phyloP scores from a whole-genome alignment of 2,329 filamentous ascomycete species.

The Aspergillus spinulosporus region DNA sequence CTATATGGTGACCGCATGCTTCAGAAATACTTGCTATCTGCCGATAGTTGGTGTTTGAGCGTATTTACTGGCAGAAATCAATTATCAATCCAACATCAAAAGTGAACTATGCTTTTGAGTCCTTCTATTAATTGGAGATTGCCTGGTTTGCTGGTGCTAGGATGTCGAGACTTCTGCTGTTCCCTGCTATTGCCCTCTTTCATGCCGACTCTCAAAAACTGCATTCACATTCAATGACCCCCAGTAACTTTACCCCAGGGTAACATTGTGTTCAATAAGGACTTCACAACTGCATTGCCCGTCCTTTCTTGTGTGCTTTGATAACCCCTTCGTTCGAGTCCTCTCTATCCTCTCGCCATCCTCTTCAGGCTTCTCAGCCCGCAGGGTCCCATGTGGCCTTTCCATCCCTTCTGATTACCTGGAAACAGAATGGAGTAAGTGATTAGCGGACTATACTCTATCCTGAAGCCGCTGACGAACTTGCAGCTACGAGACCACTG shows the following conservation, averaged over 20 bases:
- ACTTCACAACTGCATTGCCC: too few species aligned
- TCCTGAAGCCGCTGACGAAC: constrained; percentile 2
- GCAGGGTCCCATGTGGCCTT: too few species aligned
- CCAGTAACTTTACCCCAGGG: too few species aligned
- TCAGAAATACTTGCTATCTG: background rate
- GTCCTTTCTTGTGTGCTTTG: too few species aligned
- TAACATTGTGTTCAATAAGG: too few species aligned
- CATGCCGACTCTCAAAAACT: background rate
- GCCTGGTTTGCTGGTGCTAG: background rate
- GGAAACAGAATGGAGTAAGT: constrained; percentile 18
- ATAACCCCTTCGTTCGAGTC: too few species aligned
- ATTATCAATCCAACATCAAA: too few species aligned
- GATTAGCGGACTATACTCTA: background rate
- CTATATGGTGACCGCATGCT: constrained; percentile 5
- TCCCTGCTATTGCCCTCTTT: background rate
- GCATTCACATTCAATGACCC: too few species aligned
- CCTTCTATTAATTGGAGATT: background rate
- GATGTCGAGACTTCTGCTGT: background rate
- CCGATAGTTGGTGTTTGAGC: background rate
- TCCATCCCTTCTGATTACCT: background rate
- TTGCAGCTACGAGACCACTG: constrained; percentile 24
- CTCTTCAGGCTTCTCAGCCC: too few species aligned
- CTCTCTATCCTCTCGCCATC: too few species aligned
- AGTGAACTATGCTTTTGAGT: background rate
- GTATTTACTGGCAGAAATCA: background rate